Evolutionary conservation across 768 basidiomycete species (phyloP).

Genomic region (Zangia roseola): DNA sequence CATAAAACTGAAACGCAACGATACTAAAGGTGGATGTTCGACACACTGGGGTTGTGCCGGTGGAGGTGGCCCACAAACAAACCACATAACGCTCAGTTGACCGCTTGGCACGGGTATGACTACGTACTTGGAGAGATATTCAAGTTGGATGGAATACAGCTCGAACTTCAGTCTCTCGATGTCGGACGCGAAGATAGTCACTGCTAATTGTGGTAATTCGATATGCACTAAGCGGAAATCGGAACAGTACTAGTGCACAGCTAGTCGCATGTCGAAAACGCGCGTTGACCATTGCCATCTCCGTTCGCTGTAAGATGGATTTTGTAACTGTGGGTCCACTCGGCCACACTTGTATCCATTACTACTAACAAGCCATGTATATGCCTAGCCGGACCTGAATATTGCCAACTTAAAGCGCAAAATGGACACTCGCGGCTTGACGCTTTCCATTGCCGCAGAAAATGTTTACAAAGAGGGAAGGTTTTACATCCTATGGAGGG

Average conservation of each 20-base stretch:
- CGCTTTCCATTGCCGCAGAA: constrained; percentile 13
- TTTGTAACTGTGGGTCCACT: constrained; percentile 30
- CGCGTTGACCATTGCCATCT: constrained; percentile 20
- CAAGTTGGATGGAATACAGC: no score
- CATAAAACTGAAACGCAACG: no score
- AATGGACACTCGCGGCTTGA: constrained; percentile 25
- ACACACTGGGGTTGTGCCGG: no score
- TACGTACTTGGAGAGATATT: no score
- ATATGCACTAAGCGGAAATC: no score
- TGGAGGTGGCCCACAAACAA: no score
- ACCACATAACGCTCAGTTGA: no score
- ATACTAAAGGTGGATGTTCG: no score
- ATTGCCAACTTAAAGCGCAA: constrained; percentile 23
- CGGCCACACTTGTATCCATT: background rate
- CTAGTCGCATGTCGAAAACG: background rate
- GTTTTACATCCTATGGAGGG: constrained; percentile 30
- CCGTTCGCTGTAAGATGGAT: constrained; percentile 18
- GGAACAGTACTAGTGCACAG: constrained; percentile 18
- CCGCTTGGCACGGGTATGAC: no score
- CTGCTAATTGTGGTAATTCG: no score
- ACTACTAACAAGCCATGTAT: background rate
- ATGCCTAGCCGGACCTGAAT: constrained; percentile 16
- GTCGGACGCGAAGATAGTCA: no score
- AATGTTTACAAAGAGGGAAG: constrained; percentile 11
- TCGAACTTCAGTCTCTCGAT: no score